Base-by-base conservation (phyloP, 1,139 yeast species). In the Ogataea hybrid region DNA sequence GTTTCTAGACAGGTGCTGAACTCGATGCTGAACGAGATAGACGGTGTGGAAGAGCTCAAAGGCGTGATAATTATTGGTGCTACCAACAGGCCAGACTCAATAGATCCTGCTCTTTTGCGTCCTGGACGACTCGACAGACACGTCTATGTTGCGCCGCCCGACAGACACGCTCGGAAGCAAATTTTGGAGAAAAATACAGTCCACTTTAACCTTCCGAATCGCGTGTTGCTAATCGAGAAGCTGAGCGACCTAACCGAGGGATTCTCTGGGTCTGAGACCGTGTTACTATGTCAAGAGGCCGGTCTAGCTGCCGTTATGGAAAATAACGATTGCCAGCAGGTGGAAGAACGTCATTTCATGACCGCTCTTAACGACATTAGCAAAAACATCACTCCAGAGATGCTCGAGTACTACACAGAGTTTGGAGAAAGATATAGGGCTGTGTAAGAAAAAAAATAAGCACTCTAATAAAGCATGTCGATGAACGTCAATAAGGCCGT, bases 221-320 rank as follows among this genome's bases (percentile, higher is more conserved):
- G 69, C 29, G 75, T 2, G 68, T 64, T 2, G 47, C 70, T 21
- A 6, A 67, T 83, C n/a, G 66, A 69, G 5, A 61, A 60, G n/a
- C 66, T 86, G n/a, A 87, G 90, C 0, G 57, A 49, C 2, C 54
- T 62, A n/a, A 85, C 96, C 0, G 92, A 84, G 0, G 97, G 97
- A 0, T 89, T 95, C 56, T 88, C 97, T 0, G 98, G 98, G 34
- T 97, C 98, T 0, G 98, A 92, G 62, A 89, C 92, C 25, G 95
- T 90, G 0, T 73, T 89, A 29, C 64, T 90, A 20, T 87, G 97
- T 55, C 97, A 90, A 60, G 97, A 92, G 61, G 96, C 97, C 0
- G 98, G 98, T 2, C 68, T 92, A 3, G 42, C 86, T 9, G 97
- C 97, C 0, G 84, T 92, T 46, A 87, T 86, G 81, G 96, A 87